These are phyloP conservation scores for Allium fistulosum DNA, from an alignment of 106 monocot genomes.

Conservation along the genomic window DNA sequence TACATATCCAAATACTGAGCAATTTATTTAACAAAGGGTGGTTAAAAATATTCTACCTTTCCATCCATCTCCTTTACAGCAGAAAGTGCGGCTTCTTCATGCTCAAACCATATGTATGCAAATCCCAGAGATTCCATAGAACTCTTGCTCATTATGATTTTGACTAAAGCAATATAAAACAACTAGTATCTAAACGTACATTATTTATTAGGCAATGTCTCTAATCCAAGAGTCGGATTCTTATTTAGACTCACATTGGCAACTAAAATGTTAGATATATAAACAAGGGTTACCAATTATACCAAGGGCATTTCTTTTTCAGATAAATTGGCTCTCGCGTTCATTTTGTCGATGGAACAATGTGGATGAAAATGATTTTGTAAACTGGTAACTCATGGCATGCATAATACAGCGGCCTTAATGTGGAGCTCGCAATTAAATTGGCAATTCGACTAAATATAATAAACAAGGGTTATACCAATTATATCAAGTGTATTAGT, in stretches of 20 bases:
- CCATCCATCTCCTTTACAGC: constrained; percentile 61
- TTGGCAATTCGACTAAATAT: too few species aligned
- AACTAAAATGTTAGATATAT: too few species aligned
- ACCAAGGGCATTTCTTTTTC: too few species aligned
- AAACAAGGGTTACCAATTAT: too few species aligned
- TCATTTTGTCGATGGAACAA: neutral
- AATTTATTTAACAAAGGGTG: neutral
- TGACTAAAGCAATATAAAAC: constrained; percentile 21
- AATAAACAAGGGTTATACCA: too few species aligned
- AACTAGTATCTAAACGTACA: neutral
- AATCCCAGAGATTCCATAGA: constrained; percentile 43
- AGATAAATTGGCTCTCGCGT: neutral
- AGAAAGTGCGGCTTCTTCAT: constrained; percentile 26
- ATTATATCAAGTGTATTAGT: too few species aligned
- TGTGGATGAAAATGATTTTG: neutral
- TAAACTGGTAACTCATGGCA: neutral
- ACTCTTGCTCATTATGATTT: constrained; percentile 32
- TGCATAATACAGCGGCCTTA: too few species aligned
- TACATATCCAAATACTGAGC: too few species aligned
- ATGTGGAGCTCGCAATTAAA: too few species aligned
- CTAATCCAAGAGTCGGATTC: too few species aligned
- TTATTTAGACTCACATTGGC: too few species aligned
- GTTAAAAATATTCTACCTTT: constrained; percentile 24
- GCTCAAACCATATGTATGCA: constrained; percentile 53
- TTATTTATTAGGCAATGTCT: neutral